Base-by-base conservation (phyloP, 75 land plant species). In the Larix kaempferi region DNA sequence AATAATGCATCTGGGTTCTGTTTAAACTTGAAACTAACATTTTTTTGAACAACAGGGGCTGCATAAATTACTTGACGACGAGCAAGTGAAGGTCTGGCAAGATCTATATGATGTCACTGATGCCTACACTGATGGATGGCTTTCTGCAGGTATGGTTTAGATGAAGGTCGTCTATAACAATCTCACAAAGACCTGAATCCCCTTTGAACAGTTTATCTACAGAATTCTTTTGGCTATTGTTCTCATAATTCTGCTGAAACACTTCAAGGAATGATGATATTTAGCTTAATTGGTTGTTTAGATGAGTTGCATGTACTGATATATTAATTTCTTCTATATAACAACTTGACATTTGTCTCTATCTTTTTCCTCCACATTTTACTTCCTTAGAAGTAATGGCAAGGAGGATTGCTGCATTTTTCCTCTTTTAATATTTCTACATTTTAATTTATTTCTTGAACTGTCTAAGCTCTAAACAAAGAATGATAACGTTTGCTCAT, bases 91-190 rank as follows among this genome's bases (percentile, higher is more conserved):
- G 41, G 54, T 65, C 23, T 92, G 88, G 93, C 75, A 92, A 73
- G 86, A 88, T 75, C 83, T 92, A 2, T 95, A 95, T 82, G 85
- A 81, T 74, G 33, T 87, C 74, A 92, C 98, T 23, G 98, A 95
- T 82, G 74, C 33, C 27, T 92, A 84, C 65, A 95, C 98, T 27
- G 95, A 95, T 77, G 77, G 85, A 64, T 92, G 95, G 95, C 84
- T 91, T 55, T 93, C 98, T 56, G 90, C 98, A 82, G 98, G 98
- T 95, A 83, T 73, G 33, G 49, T 39, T 67, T 39, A 67, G 44
- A 39, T 19, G 49, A 67, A 29, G 33, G 39, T 39, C 15, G 35
- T 16, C 16, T 66, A 5, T 33, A 35, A 37, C 33, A 16, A 21
- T 35, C 15, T 27, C 15, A 13, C 35, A 63, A 63, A 63, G n/a